A percentile compares a stretch with the other conserved stretches of the same genome.
phyloP scores from a whole-genome alignment of 2,329 filamentous ascomycete species.

The Chalara sp. region DNA sequence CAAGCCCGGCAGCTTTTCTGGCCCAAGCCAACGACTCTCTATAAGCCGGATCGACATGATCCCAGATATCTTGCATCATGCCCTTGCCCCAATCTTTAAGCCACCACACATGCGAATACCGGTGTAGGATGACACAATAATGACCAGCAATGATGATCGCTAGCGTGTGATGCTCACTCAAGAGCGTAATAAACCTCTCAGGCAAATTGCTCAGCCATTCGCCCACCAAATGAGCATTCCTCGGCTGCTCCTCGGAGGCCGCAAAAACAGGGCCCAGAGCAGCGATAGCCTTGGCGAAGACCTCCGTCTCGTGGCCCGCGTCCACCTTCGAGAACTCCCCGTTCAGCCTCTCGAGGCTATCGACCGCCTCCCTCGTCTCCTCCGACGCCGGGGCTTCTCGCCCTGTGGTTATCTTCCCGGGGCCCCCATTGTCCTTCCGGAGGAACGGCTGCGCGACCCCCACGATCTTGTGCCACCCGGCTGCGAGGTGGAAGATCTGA shows the following conservation, averaged over 20 bases:
- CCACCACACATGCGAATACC: too few species aligned
- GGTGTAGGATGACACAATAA: background rate
- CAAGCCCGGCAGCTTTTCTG: too few species aligned
- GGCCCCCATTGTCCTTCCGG: too few species aligned
- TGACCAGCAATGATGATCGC: slow-evolving; percentile 7
- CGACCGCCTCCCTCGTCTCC: slow-evolving; percentile 1
- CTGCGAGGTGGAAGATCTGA: slow-evolving; percentile 8
- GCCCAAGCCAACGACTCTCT: too few species aligned
- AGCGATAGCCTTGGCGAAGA: slow-evolving; percentile 5
- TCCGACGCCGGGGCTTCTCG: background rate
- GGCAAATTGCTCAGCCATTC: slow-evolving; percentile 5
- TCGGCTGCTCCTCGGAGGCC: background rate
- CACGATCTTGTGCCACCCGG: slow-evolving; percentile 11
- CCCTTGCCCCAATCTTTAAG: too few species aligned
- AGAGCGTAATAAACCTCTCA: slow-evolving; percentile 6
- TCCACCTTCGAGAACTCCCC: background rate
- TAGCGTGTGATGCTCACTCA: slow-evolving; percentile 3
- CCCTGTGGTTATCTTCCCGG: slow-evolving; percentile 1
- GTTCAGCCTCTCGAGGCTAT: slow-evolving; percentile 5
- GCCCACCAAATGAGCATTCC: slow-evolving; percentile 5
- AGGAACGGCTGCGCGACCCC: background rate
- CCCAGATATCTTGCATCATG: too few species aligned
- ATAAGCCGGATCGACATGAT: too few species aligned
- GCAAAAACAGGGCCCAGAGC: slow-evolving; percentile 6
- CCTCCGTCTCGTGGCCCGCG: background rate